Conservation (phyloP, 441 rosid species). For the Mallotus repandus region DNA sequence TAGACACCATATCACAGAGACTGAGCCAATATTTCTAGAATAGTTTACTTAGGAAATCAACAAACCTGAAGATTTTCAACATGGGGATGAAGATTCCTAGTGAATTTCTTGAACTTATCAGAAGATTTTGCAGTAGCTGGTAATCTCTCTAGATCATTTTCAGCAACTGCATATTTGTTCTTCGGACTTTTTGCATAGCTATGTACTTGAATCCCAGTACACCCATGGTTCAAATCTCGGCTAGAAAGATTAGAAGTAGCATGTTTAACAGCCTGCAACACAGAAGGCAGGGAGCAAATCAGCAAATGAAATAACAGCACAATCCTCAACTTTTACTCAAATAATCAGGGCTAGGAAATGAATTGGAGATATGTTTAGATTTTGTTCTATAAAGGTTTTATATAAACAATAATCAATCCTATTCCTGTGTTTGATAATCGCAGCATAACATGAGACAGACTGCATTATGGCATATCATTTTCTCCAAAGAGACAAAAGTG, state of each 20-base stretch:
- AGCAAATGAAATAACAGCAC: conserved; percentile 10
- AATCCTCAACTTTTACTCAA: not conserved
- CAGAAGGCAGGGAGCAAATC: not conserved
- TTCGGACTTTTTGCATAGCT: conserved; percentile 15
- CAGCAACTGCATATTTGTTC: conserved; percentile 7
- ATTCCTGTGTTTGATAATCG: not conserved
- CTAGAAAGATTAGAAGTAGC: conserved; percentile 1
- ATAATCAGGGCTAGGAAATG: not conserved
- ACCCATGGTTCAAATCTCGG: conserved; percentile 19
- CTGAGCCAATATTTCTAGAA: not conserved
- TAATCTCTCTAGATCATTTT: not conserved
- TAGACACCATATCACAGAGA: not conserved
- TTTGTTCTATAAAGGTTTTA: not conserved
- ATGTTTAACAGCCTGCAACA: conserved; percentile 27
- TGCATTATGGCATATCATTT: not conserved
- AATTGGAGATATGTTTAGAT: not conserved
- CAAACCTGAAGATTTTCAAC: conserved; percentile 16
- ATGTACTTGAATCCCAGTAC: conserved; percentile 18
- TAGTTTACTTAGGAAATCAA: not conserved
- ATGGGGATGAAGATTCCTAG: conserved; percentile 19
- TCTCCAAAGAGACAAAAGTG: not conserved
- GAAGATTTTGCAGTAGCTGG: conserved; percentile 5
- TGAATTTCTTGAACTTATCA: conserved; percentile 13
- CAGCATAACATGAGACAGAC: not conserved
- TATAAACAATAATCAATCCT: not conserved